Percentiles rank a stretch among this genome's conserved stretches.
Evolutionary conservation across 1,284 basidiomycete species (phyloP).

Genomic region (Ceratobasidium sp.): DNA sequence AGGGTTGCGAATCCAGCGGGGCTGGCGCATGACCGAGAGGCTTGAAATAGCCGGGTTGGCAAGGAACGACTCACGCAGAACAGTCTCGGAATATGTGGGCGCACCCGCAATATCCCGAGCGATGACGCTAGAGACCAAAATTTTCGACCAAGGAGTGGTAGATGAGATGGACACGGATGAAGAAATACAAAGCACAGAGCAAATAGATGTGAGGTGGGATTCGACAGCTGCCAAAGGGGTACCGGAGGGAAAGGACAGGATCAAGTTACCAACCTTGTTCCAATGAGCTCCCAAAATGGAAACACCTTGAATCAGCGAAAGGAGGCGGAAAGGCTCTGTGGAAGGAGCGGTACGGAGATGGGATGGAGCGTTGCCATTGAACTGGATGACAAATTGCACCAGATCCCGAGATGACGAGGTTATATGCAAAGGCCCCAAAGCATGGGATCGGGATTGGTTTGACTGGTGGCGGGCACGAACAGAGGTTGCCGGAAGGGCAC

Average conservation of each 20-base stretch:
- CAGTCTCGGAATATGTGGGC: not conserved
- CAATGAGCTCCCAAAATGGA: not conserved
- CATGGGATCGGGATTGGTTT: no score
- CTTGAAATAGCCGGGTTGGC: not conserved
- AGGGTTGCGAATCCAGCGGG: conserved; percentile 1
- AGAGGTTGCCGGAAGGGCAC: no score
- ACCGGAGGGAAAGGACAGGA: not conserved
- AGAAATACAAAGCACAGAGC: not conserved
- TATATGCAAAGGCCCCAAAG: no score
- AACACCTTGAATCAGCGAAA: no score
- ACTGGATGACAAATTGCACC: no score
- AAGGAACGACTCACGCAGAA: not conserved
- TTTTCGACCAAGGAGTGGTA: not conserved
- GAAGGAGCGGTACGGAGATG: no score
- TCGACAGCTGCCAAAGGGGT: not conserved
- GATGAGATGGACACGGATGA: not conserved
- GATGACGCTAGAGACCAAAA: not conserved
- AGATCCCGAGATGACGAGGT: no score
- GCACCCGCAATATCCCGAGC: not conserved
- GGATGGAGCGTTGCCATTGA: no score
- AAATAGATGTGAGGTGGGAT: not conserved
- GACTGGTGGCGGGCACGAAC: no score
- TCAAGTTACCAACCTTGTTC: not conserved
- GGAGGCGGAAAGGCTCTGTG: no score
- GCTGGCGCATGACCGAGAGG: not conserved